phyloP scores from a whole-genome alignment of 179 eudicot genomes.

The Beta macrorhiza region DNA sequence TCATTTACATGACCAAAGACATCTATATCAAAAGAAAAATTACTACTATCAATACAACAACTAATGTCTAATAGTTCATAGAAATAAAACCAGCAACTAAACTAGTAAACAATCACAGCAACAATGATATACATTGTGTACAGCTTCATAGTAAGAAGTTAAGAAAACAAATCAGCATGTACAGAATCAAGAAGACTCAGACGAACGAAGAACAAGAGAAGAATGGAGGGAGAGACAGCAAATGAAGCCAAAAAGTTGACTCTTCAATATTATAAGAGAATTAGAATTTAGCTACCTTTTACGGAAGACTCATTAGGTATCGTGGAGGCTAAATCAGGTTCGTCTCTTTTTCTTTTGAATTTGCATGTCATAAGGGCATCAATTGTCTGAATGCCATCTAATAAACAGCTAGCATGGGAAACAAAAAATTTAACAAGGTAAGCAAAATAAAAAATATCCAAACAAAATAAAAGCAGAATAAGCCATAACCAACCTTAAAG shows the following conservation, averaged over 20 bases:
- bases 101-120: background rate
- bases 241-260: background rate
- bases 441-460: constrained; percentile 3
- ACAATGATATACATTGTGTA: background rate
- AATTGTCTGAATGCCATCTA: constrained; percentile 92
- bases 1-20: background rate
- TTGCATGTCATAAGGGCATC: constrained; percentile 90
- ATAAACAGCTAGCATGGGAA: constrained; percentile 70
- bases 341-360: constrained; percentile 79
- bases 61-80: background rate
- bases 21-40: background rate
- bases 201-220: background rate
- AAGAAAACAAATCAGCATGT: background rate
- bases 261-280: background rate
- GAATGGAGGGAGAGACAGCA: background rate
- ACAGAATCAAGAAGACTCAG: background rate
- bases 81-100: background rate
- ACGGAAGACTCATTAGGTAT: constrained; percentile 40
- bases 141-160: background rate
- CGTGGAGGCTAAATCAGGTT: constrained; percentile 35
- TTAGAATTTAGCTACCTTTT: constrained; percentile 41
- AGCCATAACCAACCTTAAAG: constrained; percentile 64
- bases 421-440: constrained; percentile 28
- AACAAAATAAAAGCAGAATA: constrained; percentile 6
- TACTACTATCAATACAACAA: background rate